A percentile compares a stretch with the other conserved stretches of the same genome.
These are phyloP conservation scores for Neoarthrinium moseri DNA, from an alignment of 2,329 filamentous ascomycete species.

Conservation along the genomic window DNA sequence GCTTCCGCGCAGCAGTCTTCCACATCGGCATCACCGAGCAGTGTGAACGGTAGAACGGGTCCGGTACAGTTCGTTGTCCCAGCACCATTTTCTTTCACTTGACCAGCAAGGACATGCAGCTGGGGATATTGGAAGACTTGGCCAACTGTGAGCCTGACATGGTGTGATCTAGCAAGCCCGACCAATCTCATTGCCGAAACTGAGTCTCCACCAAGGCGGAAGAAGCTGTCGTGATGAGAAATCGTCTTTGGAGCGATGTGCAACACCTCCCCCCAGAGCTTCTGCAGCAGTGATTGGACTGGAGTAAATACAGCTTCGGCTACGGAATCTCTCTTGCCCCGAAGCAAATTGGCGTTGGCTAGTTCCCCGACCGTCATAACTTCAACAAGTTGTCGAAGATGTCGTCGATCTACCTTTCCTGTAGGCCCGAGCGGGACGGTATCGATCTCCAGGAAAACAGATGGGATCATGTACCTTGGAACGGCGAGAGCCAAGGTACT, in stretches of 20 bases:
- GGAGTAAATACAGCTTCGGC: too few relatives aligned
- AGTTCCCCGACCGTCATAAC: neutral
- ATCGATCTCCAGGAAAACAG: neutral
- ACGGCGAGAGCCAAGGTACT: neutral
- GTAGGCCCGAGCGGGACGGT: neutral
- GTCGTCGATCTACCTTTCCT: neutral
- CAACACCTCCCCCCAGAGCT: too few relatives aligned
- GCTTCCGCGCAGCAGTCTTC: too few relatives aligned
- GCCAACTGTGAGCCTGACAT: neutral
- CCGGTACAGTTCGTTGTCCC: neutral
- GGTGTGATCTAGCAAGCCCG: neutral
- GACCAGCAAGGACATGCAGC: neutral
- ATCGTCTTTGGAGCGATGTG: too few relatives aligned
- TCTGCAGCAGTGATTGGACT: too few relatives aligned
- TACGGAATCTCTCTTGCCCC: too few relatives aligned
- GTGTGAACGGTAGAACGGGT: neutral
- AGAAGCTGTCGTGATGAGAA: slow-evolving; percentile 1
- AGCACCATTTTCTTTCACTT: neutral
- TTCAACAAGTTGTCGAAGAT: neutral
- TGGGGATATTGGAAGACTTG: neutral
- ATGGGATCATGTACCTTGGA: neutral
- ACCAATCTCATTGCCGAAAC: neutral
- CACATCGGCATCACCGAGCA: neutral
- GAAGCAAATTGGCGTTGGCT: too few relatives aligned
- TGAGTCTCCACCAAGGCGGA: neutral